Conservation (phyloP, 2,329 filamentous ascomycete genomes). For the Paraphoma chrysanthemicola region DNA sequence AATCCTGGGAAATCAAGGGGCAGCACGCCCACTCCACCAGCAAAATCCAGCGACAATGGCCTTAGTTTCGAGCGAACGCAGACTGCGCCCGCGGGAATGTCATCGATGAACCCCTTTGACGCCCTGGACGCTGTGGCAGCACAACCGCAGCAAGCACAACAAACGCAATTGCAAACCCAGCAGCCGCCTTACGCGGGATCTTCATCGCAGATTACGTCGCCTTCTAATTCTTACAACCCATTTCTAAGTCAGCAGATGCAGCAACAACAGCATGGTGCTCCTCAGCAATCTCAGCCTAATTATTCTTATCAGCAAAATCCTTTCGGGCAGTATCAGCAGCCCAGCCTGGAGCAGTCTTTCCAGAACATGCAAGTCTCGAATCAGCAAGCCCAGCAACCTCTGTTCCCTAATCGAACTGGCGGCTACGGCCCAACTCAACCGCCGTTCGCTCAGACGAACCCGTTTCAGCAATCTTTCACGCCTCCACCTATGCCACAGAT, state of each 20-base stretch:
- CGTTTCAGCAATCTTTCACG: slow-evolving; percentile 50
- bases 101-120: slow-evolving; percentile 54
- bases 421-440: slow-evolving; percentile 56
- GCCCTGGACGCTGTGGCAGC: slow-evolving; percentile 45
- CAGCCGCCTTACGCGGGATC: slow-evolving; percentile 30
- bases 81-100: slow-evolving; percentile 29
- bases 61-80: slow-evolving; percentile 51
- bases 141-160: slow-evolving; percentile 41
- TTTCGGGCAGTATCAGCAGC: slow-evolving; percentile 36
- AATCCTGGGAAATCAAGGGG: slow-evolving; percentile 51
- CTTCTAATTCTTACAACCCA: slow-evolving; percentile 68
- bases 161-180: slow-evolving; percentile 39
- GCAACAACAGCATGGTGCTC: slow-evolving; percentile 27
- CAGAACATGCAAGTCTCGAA: slow-evolving; percentile 73
- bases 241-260: slow-evolving; percentile 61
- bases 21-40: slow-evolving; percentile 54
- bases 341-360: slow-evolving; percentile 70
- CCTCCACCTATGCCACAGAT: slow-evolving; percentile 52
- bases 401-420: slow-evolving; percentile 80
- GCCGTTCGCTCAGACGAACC: slow-evolving; percentile 47
- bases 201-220: slow-evolving; percentile 32
- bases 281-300: slow-evolving; percentile 20
- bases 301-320: slow-evolving; percentile 27
- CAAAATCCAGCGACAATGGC: slow-evolving; percentile 58
- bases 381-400: slow-evolving; percentile 44